phyloP scores from a whole-genome alignment of 2,329 filamentous ascomycete genomes.

The Pestalotiopsis sp. region DNA sequence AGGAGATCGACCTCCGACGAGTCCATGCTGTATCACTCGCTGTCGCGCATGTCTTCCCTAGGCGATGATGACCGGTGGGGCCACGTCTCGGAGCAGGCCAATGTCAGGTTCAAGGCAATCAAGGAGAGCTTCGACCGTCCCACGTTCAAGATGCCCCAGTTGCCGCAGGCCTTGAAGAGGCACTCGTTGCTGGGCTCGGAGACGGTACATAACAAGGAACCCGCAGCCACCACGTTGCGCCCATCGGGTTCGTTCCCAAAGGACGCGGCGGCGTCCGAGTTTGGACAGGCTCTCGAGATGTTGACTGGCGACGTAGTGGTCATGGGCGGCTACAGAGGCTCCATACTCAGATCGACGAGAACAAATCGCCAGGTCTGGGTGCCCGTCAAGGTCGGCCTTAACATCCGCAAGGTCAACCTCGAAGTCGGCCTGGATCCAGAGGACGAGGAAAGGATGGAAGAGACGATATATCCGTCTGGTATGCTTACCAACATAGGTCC shows the following conservation, averaged over 20 bases:
- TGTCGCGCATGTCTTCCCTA: conserved; percentile 79
- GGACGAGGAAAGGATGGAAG: conserved; percentile 81
- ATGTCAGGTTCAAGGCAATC: conserved; percentile 87
- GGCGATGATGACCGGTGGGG: conserved; percentile 83
- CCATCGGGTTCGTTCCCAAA: conserved; percentile 23
- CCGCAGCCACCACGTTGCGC: conserved; percentile 18
- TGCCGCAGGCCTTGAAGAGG: conserved; percentile 53
- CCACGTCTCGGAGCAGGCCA: conserved; percentile 81
- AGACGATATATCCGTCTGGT: conserved; percentile 81
- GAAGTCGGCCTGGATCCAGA: conserved; percentile 81
- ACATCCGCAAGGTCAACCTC: conserved; percentile 87
- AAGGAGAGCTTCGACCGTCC: conserved; percentile 83
- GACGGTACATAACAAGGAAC: conserved; percentile 21
- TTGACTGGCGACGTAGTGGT: conserved; percentile 85
- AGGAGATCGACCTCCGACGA: conserved; percentile 74
- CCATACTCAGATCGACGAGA: conserved; percentile 82
- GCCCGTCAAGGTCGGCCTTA: conserved; percentile 88
- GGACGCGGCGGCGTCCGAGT: conserved; percentile 33
- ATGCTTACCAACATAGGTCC: conserved; percentile 93
- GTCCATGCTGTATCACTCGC: conserved; percentile 73
- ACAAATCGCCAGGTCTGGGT: conserved; percentile 90
- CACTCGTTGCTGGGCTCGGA: conserved; percentile 26
- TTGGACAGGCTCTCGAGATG: conserved; percentile 63
- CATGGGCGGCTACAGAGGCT: conserved; percentile 88
- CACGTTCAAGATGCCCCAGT: conserved; percentile 70